Evolutionary conservation across 2,329 filamentous ascomycete genomes (phyloP), one percentile per base, ranked within the genome.

Genomic region (Aspergillus versicolor): DNA sequence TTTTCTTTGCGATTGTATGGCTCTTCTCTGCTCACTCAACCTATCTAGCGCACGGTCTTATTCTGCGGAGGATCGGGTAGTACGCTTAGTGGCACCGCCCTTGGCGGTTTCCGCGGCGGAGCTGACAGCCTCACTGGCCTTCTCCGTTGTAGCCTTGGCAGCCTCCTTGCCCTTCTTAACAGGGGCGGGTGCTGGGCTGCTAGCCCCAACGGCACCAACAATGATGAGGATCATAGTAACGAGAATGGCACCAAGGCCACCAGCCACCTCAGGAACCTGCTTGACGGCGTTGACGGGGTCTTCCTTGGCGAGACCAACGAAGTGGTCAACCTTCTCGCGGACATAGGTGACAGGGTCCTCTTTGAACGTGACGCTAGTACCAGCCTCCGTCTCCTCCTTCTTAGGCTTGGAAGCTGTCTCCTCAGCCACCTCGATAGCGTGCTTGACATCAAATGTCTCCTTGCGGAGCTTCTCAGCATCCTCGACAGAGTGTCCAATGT

Each of bases 401-500:
- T 93, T 92, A 70, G 93, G 92, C 84, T 88, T 90, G 68, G 84
- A 84, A 58, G 88, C 88, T 67, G 90, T 85, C 74, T 94, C 90
- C 66, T 90, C 82, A 47, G 88, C 85, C 82, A 89, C 84, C 83
- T 99, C 94, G 51, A 90, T 80, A 55, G 87, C 82, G 75, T 87
- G 83, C 90, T 99, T 99, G 79, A 91, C 79, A 72, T 91, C 88
- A 77, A 92, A 99, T 54, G 91, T 91, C 84, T 96, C 91, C 64
- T 89, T 84, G 69, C 91, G 89, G 72, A 99, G 83, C 81, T 92
- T 89, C 77, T 89, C 87, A 61, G 94, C 94, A 67, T 99, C 94
- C 73, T 91, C 91, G 67, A 94, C 76, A 19, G 93, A 97, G 87
- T 99, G 94, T 63, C 94, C 94, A 75, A 99, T 92, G 86, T 97